A percentile compares a stretch with the other conserved stretches of the same genome.
Evolutionary conservation across 129 eudicot species (phyloP).

Genomic region (Flaveria robusta): DNA sequence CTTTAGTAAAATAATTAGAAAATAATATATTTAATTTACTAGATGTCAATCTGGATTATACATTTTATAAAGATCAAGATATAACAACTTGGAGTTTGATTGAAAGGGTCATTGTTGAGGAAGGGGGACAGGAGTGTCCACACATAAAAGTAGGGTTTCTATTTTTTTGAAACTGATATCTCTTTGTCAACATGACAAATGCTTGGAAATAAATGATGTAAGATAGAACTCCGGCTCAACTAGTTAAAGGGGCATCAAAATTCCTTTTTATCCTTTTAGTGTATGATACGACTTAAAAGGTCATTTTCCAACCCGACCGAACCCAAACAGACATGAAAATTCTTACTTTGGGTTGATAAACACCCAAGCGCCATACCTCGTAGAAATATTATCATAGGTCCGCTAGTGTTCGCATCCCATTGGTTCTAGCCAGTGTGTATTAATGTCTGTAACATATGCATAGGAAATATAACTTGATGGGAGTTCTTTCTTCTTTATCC

Average conservation of each 20-base stretch:
- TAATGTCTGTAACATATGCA: background rate
- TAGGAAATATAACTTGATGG: background rate
- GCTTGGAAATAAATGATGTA: background rate
- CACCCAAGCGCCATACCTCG: too few relatives aligned
- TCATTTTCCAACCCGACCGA: too few relatives aligned
- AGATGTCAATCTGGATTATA: background rate
- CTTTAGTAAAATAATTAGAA: too few relatives aligned
- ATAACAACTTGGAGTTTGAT: slow-evolving; percentile 22
- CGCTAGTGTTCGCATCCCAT: too few relatives aligned
- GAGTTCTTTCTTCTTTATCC: background rate
- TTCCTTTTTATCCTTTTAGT: background rate
- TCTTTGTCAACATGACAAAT: slow-evolving; percentile 25
- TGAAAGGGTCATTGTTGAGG: slow-evolving; percentile 17
- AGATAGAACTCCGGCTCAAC: slow-evolving; percentile 1
- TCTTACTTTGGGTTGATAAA: too few relatives aligned
- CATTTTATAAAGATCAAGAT: background rate
- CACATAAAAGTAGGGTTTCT: slow-evolving; percentile 19
- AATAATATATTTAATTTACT: too few relatives aligned
- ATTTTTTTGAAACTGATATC: slow-evolving; percentile 28
- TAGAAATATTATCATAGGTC: too few relatives aligned
- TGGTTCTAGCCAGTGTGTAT: too few relatives aligned
- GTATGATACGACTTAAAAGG: background rate
- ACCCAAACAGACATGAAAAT: background rate
- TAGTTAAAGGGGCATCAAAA: background rate
- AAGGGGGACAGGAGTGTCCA: slow-evolving; percentile 31